phyloP scores from a whole-genome alignment of 768 basidiomycete species.

The Cystobasidium ongulense region DNA sequence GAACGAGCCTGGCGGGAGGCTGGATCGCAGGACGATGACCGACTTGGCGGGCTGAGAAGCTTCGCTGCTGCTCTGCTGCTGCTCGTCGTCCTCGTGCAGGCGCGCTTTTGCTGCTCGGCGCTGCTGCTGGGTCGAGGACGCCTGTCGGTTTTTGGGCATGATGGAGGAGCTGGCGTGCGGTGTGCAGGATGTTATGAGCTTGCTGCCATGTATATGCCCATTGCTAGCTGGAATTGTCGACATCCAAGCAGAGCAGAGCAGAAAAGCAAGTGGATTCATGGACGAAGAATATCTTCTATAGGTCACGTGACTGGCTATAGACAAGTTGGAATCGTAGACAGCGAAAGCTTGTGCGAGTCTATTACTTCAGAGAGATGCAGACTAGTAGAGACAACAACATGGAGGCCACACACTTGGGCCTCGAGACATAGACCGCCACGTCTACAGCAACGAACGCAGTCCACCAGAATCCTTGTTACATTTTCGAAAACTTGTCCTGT shows the following conservation, averaged over 20 bases:
- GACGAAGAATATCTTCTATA: neutral
- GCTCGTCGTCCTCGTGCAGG: neutral
- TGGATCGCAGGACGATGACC: neutral
- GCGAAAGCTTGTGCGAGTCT: no score
- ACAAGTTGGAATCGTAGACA: no score
- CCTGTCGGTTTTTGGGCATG: neutral
- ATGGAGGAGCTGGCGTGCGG: neutral
- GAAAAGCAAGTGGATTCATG: neutral
- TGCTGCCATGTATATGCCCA: no score
- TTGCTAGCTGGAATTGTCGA: neutral
- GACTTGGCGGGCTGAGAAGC: neutral
- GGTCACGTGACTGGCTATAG: neutral
- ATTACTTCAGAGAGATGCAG: no score
- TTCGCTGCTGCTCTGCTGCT: neutral
- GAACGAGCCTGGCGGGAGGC: neutral
- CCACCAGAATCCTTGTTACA: neutral
- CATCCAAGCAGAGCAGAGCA: neutral
- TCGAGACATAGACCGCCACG: no score
- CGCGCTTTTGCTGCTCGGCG: neutral
- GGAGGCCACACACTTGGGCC: no score
- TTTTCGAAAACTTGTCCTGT: slow-evolving; percentile 23
- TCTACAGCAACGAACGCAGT: neutral
- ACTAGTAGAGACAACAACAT: no score
- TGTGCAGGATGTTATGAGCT: no score
- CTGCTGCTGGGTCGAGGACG: neutral